Percentiles rank a stretch among this genome's conserved stretches.
These are phyloP conservation scores for Neohortaea acidophila DNA, from an alignment of 495 filamentous ascomycete species.

Conservation along the genomic window DNA sequence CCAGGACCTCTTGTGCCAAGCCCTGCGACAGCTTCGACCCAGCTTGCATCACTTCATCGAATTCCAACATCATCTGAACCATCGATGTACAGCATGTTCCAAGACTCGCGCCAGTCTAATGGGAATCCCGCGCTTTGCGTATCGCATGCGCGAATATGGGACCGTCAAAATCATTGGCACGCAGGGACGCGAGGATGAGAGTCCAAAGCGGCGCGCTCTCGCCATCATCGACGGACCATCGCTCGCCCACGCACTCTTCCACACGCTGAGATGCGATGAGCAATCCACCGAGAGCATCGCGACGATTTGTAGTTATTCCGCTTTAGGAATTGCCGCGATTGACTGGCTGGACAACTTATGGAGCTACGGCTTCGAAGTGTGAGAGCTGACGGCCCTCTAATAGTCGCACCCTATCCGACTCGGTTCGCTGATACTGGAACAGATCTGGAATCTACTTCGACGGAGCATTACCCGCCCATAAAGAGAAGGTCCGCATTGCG, in stretches of 20 bases:
- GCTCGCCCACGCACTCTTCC: constrained; percentile 5
- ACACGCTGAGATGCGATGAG: neutral
- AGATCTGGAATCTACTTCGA: constrained; percentile 12
- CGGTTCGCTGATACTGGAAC: neutral
- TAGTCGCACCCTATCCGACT: neutral
- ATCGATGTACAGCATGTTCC: too few species aligned
- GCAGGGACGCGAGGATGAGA: too few species aligned
- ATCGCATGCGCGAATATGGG: too few species aligned
- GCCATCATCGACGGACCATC: constrained; percentile 11
- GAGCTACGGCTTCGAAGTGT: constrained; percentile 5
- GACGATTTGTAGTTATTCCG: neutral
- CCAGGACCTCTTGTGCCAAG: too few species aligned
- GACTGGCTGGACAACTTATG: constrained; percentile 2
- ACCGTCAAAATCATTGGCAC: too few species aligned
- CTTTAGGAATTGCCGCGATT: neutral
- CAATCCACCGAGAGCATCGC: neutral
- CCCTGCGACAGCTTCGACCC: too few species aligned
- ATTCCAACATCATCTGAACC: too few species aligned
- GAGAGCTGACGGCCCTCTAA: neutral
- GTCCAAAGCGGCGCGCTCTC: neutral
- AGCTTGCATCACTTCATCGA: too few species aligned
- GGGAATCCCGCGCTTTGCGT: too few species aligned
- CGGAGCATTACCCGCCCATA: constrained; percentile 6
- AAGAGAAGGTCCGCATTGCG: neutral
- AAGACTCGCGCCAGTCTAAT: too few species aligned